Evolutionary conservation across 768 basidiomycete genomes (phyloP), one percentile per base, ranked within the genome.

Genomic region (Chlorophyllum brunneum): DNA sequence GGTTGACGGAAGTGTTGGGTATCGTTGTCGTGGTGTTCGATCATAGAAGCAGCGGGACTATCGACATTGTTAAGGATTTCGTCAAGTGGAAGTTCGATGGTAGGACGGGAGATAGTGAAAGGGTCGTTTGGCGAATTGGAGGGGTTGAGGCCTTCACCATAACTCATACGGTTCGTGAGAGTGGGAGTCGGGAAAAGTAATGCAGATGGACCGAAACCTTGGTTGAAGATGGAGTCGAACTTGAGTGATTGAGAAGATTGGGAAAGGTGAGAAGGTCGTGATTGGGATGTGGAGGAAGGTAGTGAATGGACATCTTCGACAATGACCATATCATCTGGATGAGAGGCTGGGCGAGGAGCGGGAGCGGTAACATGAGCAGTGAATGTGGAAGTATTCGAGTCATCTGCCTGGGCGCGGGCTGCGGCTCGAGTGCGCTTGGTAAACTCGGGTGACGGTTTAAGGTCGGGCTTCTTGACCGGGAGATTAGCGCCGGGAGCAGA

Each of bases 51-150:
- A 18, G 64, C 65, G 38, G 59, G 51, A 16, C 66, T 56, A 23
- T 75, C 82, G 60, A 74, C 72, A 48, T 68, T 69, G 56, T 77
- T 74, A 54, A 92, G 78, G 54, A 92, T 75, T 56, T 93, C 89
- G 58, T 93, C 89, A n/a, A 92, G 78, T 4, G 86, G 85, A 23
- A 92, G 80, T 63, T 92, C 89, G 61, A 92, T 91, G 37, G 91
- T 92, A 0, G 89, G 91, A 9, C 89, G 82, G 7, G 71, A 65
- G 56, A 92, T 82, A 66, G 77, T 77, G 61, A 89, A 79, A 29
- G 75, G 69, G 51, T 81, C 77, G 20, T 78, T 71, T 52, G 64
- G 61, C 16, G 71, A 62, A 34, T 68, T 67, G 56, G 72, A 69
- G 54, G 71, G 63, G 61, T 70, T 79, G 60, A 83, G 73, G 42